A percentile compares a stretch with the other conserved stretches of the same genome.
Evolutionary conservation across 257 asterid species (phyloP).

Genomic region (Ocimum tenuiflorum): DNA sequence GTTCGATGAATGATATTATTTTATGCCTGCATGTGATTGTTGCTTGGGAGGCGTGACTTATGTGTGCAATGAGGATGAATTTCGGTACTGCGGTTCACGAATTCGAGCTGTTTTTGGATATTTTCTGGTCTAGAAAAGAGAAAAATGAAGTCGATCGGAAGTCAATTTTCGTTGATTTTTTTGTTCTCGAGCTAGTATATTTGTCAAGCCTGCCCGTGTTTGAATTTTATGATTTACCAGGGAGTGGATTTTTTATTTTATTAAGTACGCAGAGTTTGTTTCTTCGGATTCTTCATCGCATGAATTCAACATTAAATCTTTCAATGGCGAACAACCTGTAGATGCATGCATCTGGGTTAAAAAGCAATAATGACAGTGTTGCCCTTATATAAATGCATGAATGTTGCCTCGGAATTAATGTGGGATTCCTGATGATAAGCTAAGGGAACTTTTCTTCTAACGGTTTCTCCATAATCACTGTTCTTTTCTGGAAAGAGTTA

Average conservation of each 20-base stretch:
- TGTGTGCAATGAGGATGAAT: constrained; percentile 5
- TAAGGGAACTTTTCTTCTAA: background rate
- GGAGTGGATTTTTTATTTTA: background rate
- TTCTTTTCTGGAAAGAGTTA: background rate
- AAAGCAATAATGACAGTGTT: too few species aligned
- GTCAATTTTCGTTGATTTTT: background rate
- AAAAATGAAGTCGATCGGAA: background rate
- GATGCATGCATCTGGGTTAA: too few species aligned
- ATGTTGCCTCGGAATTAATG: too few species aligned
- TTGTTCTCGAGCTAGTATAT: background rate
- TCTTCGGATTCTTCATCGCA: too few species aligned
- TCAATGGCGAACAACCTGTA: too few species aligned
- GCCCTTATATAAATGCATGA: too few species aligned
- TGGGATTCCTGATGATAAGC: too few species aligned
- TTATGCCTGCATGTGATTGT: background rate
- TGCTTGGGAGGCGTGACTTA: background rate
- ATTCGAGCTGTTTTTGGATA: background rate
- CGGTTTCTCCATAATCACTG: background rate
- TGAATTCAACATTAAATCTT: background rate
- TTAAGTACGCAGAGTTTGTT: background rate
- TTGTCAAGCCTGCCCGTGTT: background rate
- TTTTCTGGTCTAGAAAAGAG: background rate
- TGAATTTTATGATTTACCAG: background rate
- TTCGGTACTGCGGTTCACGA: background rate
- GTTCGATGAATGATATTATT: background rate